Base-by-base conservation (phyloP, 768 basidiomycete genomes). In the Rhodotorula kratochvilovae region DNA sequence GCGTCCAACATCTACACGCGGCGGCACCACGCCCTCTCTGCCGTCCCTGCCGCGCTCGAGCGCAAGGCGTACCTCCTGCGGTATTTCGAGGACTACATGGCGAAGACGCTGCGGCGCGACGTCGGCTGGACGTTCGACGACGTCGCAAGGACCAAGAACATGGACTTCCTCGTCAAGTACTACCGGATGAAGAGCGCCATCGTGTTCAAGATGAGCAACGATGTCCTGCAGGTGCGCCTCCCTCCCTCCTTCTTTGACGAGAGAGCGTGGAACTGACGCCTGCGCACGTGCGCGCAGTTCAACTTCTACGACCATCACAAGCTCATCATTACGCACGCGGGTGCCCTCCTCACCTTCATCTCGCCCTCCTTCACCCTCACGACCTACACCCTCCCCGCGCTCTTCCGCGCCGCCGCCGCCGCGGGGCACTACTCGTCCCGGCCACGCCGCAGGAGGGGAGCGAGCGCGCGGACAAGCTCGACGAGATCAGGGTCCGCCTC, bases 241-340 rank as follows among this genome's bases (percentile, higher is more conserved):
- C 19, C 61, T 42, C 29, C 16, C 35, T 25, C 35, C 31, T 27
- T 33, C 51, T 11, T n/a, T 27, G 19, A 35, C 7, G 13, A 16
- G 33, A 3, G 12, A 12, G 3, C 21, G 4, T 5, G 29, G 45
- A n/a, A n/a, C n/a, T n/a, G n/a, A n/a, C n/a, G n/a, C n/a, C 13
- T n/a, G 36, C 13, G 55, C 39, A 48, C 33, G 1, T 19, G 1
- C 39, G 15, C 17, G 5, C 79, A 98, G 95, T 97, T 97, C 85
- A 99, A 98, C 83, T 98, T 97, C 80, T 91, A 91, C 80, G 96
- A 98, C 81, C 96, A 99, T 82, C 89, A 90, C 53, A 98, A 99
- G 80, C 82, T 98, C 70, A 88, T 99, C 68, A 83, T 99, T 61
- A 91, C 92, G 27, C 86, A 88, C 2, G 84, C 88, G 36, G 94